Percentiles rank a stretch among this genome's conserved stretches.
Conservation (phyloP, 2,329 filamentous ascomycete genomes). For the Fusarium falciforme region DNA sequence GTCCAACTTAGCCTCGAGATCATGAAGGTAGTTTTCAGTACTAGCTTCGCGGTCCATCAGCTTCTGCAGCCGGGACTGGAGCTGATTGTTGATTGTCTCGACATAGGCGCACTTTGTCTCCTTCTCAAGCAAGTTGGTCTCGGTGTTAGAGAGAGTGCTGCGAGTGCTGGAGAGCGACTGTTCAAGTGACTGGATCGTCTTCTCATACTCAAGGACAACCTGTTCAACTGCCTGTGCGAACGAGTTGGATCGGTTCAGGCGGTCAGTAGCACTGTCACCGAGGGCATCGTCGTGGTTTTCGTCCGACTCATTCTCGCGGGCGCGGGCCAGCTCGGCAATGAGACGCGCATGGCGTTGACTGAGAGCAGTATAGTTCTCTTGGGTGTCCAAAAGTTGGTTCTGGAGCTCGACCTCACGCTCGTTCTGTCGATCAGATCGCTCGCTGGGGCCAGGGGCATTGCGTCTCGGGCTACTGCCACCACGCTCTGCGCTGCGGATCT, state of each 20-base stretch:
- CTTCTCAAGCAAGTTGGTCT: slow-evolving; percentile 88
- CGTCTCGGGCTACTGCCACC: slow-evolving; percentile 67
- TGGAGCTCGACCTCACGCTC: slow-evolving; percentile 92
- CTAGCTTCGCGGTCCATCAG: slow-evolving; percentile 89
- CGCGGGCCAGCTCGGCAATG: slow-evolving; percentile 91
- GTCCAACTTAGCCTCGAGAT: slow-evolving; percentile 90
- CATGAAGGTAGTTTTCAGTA: slow-evolving; percentile 92
- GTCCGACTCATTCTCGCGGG: slow-evolving; percentile 74
- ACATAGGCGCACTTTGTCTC: slow-evolving; percentile 94
- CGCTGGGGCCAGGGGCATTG: slow-evolving; percentile 65
- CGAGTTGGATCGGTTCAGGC: slow-evolving; percentile 92
- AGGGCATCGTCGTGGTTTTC: slow-evolving; percentile 71
- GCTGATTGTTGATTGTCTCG: slow-evolving; percentile 90
- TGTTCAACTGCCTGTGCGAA: slow-evolving; percentile 97
- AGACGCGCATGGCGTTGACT: slow-evolving; percentile 95
- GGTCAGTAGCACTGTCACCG: slow-evolving; percentile 84
- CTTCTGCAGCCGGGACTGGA: slow-evolving; percentile 92
- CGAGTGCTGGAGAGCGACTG: slow-evolving; percentile 91
- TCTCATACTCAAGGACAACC: slow-evolving; percentile 97
- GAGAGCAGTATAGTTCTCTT: slow-evolving; percentile 93
- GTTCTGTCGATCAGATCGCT: slow-evolving; percentile 81
- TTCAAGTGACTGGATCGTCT: slow-evolving; percentile 95
- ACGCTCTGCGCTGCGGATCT: slow-evolving; percentile 82
- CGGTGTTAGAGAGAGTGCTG: slow-evolving; percentile 82
- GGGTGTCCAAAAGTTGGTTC: slow-evolving; percentile 89